Evolutionary conservation across 331 rosid species (phyloP), one percentile per base, ranked within the genome.

Genomic region (Dryas integrifolia): DNA sequence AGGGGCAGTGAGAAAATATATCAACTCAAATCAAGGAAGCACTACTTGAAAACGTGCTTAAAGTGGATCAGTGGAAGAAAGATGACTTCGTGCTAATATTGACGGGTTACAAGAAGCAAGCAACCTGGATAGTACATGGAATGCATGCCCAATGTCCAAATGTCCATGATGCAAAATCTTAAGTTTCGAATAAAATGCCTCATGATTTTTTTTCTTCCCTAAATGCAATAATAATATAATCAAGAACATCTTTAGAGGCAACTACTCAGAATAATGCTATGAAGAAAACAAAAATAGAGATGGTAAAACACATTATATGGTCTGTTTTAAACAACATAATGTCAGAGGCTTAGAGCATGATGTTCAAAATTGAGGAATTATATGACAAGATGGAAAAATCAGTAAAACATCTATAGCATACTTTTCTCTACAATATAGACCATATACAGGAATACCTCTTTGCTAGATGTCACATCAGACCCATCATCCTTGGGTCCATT

Each of bases 391-490:
- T 6, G 30, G 21, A 21, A 16, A 40, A 49, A 61, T 46, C 18
- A 51, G 16, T 13, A 46, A 15, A 9, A 58, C 43, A 53, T 51
- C 11, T 11, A 56, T 44, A 55, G 47, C 46, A n/a, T 30, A 30
- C 35, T 16, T 13, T 67, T 39, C 21, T 40, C 58, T 63, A 65
- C 43, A 43, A 49, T 49, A 16, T 59, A 65, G 43, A 58, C 69
- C 18, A 49, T 65, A 30, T 30, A 30, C 35, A 30, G 35, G 35
- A 39, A 67, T 79, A 84, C 90, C 90, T 79, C 86, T 62, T 83
- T 79, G 72, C 70, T 84, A 58, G 88, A 61, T 62, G 63, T 68
- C 67, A 74, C 49, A 59, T 64, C 41, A 57, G 73, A 72, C 65
- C 53, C 60, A 69, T 71, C 65, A 0, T 69, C 79, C 62, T 64